These are phyloP conservation scores for Cryphonectria parasitica DNA, from an alignment of 2,329 filamentous ascomycete genomes.

Conservation along the genomic window DNA sequence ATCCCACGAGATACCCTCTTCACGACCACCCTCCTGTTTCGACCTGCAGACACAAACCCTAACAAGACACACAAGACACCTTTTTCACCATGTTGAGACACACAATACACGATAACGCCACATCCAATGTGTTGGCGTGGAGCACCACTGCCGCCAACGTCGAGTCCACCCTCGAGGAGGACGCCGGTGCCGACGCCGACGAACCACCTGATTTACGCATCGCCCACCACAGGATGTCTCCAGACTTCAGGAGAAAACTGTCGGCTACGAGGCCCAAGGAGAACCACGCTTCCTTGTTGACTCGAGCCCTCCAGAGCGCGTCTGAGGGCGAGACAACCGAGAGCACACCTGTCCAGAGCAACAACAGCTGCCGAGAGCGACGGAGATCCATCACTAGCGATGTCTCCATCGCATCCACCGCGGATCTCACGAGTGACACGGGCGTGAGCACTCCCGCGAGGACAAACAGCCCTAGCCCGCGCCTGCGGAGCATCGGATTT, in stretches of 20 bases:
- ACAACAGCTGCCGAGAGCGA: slow-evolving; percentile 40
- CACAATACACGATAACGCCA: slow-evolving; percentile 42
- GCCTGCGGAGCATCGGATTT: slow-evolving; percentile 64
- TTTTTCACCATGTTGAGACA: slow-evolving; percentile 37
- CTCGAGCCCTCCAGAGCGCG: slow-evolving; percentile 75
- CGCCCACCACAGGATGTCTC: slow-evolving; percentile 31
- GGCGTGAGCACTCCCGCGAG: slow-evolving; percentile 88
- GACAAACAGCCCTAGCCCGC: slow-evolving; percentile 86
- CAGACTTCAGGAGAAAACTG: slow-evolving; percentile 50
- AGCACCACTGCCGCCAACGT: slow-evolving; percentile 48
- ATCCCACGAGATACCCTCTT: slow-evolving; percentile 22
- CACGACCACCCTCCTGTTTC: slow-evolving; percentile 16
- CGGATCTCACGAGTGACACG: slow-evolving; percentile 93
- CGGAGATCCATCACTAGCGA: slow-evolving; percentile 77
- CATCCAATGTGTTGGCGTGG: slow-evolving; percentile 51
- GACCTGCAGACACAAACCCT: slow-evolving; percentile 11
- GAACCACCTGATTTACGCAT: slow-evolving; percentile 75
- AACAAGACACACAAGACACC: slow-evolving; percentile 12
- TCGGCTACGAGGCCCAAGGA: slow-evolving; percentile 50
- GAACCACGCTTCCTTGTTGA: slow-evolving; percentile 81
- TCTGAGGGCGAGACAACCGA: slow-evolving; percentile 60
- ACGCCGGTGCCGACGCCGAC: slow-evolving; percentile 76
- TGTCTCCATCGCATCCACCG: slow-evolving; percentile 79
- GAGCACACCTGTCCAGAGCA: slow-evolving; percentile 41
- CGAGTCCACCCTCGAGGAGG: slow-evolving; percentile 55